phyloP scores from a whole-genome alignment of 1,284 basidiomycete genomes.

The Pascua guehoae region DNA sequence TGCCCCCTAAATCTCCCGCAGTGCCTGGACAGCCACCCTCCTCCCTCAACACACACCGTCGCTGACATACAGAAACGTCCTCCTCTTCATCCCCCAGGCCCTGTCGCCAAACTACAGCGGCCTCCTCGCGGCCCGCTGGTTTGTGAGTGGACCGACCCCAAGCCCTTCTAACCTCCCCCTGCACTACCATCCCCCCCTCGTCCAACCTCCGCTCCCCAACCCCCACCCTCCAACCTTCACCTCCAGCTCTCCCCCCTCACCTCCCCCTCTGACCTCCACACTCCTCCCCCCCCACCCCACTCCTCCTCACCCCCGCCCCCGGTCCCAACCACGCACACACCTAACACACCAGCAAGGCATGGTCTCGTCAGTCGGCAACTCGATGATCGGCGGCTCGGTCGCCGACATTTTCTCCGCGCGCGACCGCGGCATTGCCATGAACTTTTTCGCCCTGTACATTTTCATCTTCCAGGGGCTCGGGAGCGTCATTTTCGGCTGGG shows the following conservation, averaged over 20 bases:
- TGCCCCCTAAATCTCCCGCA: no score
- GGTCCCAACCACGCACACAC: background rate
- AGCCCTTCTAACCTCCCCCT: background rate
- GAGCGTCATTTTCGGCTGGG: conserved; percentile 28
- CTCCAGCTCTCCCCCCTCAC: no score
- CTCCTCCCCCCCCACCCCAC: background rate
- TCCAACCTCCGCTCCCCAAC: no score
- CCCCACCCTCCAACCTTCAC: no score
- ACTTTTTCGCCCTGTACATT: conserved; percentile 45
- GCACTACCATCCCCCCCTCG: background rate
- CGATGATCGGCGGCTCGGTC: conserved; percentile 46
- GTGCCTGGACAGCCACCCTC: no score
- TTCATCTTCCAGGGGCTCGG: conserved; percentile 41
- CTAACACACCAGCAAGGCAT: conserved; percentile 31
- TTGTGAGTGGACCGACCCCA: conserved; percentile 18
- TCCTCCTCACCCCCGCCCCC: background rate
- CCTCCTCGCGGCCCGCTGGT: conserved; percentile 41
- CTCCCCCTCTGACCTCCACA: no score
- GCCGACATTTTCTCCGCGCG: conserved; percentile 45
- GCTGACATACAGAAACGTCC: conserved; percentile 11
- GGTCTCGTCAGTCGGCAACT: conserved; percentile 34
- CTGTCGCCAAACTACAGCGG: conserved; percentile 35
- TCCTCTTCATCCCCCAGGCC: conserved; percentile 46
- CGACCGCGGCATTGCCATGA: conserved; percentile 50
- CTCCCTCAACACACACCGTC: no score